Conservation (phyloP, 2,329 filamentous ascomycete genomes). For the Colletotrichum salicis region DNA sequence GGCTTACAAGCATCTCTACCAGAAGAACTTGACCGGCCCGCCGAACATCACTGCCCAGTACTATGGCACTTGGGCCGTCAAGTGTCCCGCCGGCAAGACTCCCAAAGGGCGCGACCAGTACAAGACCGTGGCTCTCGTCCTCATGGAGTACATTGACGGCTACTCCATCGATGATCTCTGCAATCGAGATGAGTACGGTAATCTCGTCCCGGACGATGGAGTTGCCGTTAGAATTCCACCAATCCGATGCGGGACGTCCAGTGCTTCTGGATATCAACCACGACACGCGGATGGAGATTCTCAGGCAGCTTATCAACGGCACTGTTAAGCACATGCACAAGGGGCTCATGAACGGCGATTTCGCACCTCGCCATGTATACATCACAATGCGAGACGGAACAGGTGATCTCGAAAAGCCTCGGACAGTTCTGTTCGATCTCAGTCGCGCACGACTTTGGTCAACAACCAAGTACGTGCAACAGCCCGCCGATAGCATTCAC, state of each 20-base stretch:
- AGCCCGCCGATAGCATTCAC: no score
- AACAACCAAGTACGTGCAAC: neutral
- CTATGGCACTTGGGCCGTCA: neutral
- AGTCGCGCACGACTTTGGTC: neutral
- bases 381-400: neutral
- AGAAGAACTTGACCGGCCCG: no score
- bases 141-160: neutral
- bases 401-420: neutral
- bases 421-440: neutral
- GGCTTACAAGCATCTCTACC: neutral
- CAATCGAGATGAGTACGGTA: no score
- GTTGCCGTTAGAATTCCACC: no score
- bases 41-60: neutral
- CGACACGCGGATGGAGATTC: no score
- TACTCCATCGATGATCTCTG: neutral
- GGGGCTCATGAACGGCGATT: no score
- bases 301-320: no score
- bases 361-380: no score
- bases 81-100: neutral
- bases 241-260: no score
- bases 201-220: no score
- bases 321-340: no score
- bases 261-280: no score
- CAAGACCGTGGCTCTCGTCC: neutral
- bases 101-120: neutral